Conservation (phyloP, 768 basidiomycete species). For the Podaxis sp. region DNA sequence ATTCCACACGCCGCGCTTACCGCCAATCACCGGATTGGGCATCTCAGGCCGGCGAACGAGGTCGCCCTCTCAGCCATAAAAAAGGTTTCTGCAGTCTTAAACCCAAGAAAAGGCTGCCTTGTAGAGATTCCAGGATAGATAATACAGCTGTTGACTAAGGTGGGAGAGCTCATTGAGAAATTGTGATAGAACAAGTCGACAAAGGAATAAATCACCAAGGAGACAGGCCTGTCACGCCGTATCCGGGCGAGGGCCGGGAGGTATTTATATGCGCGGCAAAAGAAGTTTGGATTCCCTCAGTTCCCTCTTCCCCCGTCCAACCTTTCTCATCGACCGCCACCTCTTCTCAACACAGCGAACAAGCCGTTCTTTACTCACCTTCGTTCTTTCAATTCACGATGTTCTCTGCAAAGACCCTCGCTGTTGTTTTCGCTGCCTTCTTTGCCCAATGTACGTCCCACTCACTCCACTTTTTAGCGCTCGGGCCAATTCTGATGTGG, state of each 20-base stretch:
- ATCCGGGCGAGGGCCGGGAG: background rate
- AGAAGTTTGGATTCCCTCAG: background rate
- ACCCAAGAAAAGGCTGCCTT: background rate
- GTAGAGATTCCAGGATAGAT: background rate
- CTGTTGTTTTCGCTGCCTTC: conserved; percentile 43
- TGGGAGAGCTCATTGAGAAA: background rate
- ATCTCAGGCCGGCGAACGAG: background rate
- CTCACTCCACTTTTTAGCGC: background rate
- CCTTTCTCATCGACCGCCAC: background rate
- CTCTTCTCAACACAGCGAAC: conserved; percentile 7
- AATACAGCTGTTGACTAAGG: background rate
- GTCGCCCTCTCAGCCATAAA: background rate
- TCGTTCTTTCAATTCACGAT: conserved; percentile 16
- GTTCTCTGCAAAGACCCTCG: conserved; percentile 25
- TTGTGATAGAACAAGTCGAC: background rate
- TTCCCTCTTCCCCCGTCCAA: background rate
- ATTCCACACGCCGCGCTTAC: background rate
- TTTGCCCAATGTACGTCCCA: conserved; percentile 41
- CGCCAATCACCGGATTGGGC: background rate
- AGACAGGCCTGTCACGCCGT: background rate
- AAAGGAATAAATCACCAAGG: conserved; percentile 11
- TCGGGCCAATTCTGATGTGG: background rate
- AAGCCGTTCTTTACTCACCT: conserved; percentile 13
- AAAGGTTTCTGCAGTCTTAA: background rate
- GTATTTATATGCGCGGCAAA: conserved; percentile 13